Evolutionary conservation across 169 alveolate genomes (phyloP).

Genomic region (Babesia gibsoni): DNA sequence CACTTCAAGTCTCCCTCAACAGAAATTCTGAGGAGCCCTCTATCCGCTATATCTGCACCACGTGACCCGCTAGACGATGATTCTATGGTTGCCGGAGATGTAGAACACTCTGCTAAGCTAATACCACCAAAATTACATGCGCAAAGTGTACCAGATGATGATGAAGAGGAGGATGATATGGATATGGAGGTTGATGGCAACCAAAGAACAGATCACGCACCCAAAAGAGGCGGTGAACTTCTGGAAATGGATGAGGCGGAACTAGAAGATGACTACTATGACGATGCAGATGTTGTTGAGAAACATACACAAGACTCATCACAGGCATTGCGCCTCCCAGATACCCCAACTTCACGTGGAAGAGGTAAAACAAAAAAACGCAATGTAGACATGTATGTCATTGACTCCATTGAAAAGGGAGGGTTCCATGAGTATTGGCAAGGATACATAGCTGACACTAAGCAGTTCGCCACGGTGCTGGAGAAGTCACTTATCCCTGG

Average conservation of each 20-base stretch:
- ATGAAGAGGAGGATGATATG: slow-evolving; percentile 27
- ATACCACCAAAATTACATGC: neutral
- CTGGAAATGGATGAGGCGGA: slow-evolving; percentile 35
- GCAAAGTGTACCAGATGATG: neutral
- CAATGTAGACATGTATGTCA: slow-evolving; percentile 42
- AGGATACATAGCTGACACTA: slow-evolving; percentile 46
- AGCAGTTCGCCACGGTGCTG: slow-evolving; percentile 28
- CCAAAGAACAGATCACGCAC: neutral
- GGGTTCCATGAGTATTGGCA: slow-evolving; percentile 55
- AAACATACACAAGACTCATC: neutral
- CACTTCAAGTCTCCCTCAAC: slow-evolving; percentile 17
- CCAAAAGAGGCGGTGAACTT: neutral
- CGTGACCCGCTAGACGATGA: neutral
- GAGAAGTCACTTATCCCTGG: slow-evolving; percentile 35
- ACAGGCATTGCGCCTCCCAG: slow-evolving; percentile 1
- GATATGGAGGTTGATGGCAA: slow-evolving; percentile 18
- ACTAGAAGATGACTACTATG: slow-evolving; percentile 1
- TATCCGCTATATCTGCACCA: neutral
- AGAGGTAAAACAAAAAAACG: slow-evolving; percentile 1
- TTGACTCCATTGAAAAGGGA: slow-evolving; percentile 55
- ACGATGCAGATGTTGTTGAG: slow-evolving; percentile 13
- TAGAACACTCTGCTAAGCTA: neutral
- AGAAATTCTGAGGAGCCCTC: neutral
- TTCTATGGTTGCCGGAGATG: neutral
- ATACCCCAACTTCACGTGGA: neutral